Evolutionary conservation across 345 rosid species (phyloP).

Genomic region (Boechera retrofracta): DNA sequence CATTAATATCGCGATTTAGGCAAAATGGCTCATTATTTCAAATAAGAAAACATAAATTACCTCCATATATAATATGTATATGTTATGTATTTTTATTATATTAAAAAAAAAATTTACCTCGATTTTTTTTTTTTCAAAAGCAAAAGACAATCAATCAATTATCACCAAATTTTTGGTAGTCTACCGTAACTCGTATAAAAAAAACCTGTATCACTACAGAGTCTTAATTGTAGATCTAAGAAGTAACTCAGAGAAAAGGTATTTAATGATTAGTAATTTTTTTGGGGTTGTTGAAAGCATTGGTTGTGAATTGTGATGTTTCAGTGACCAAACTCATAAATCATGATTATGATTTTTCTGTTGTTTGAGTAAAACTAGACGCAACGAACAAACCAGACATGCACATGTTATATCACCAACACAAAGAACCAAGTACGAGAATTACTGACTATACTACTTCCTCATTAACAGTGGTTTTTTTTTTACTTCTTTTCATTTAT

Average conservation of each 20-base stretch:
- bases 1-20: too few species aligned
- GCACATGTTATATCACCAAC: slow-evolving; percentile 48
- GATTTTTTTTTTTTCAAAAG: not conserved
- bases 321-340: slow-evolving; percentile 38
- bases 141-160: not conserved
- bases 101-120: not conserved
- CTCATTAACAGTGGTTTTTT: slow-evolving; percentile 37
- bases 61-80: not conserved
- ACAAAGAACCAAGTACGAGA: slow-evolving; percentile 39
- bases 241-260: slow-evolving; percentile 16
- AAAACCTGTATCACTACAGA: not conserved
- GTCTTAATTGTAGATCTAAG: slow-evolving; percentile 29
- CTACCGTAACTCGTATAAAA: slow-evolving; percentile 6
- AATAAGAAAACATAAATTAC: not conserved
- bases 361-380: slow-evolving; percentile 45
- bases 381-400: slow-evolving; percentile 46
- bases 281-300: slow-evolving; percentile 38
- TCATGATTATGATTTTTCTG: slow-evolving; percentile 38
- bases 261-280: slow-evolving; percentile 30
- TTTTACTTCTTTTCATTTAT: not conserved
- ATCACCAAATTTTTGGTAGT: not conserved
- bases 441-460: slow-evolving; percentile 30
- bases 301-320: slow-evolving; percentile 34
- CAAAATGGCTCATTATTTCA: not conserved
- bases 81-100: too few species aligned